Conservation (phyloP, 2,329 filamentous ascomycete genomes). For the Paracoccidioides lutzii region DNA sequence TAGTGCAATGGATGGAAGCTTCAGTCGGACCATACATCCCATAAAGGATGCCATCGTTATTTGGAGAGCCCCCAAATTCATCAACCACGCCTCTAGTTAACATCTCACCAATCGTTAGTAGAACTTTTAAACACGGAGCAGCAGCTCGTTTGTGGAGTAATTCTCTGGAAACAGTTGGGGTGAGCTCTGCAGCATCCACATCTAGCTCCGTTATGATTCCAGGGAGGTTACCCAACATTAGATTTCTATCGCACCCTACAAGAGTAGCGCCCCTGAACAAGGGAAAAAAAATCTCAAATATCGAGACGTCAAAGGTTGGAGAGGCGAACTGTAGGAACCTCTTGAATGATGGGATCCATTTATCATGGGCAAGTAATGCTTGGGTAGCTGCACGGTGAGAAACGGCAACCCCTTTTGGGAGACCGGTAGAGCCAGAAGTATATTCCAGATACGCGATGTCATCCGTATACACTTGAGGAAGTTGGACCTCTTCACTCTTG, state of each 20-base stretch:
- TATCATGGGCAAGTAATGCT: constrained; percentile 67
- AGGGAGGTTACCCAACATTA: constrained; percentile 64
- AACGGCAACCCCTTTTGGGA: constrained; percentile 74
- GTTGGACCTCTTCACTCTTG: neutral
- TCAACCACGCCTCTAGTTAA: constrained; percentile 61
- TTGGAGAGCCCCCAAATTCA: constrained; percentile 57
- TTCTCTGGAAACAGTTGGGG: constrained; percentile 72
- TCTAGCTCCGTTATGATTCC: constrained; percentile 49
- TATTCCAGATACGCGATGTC: constrained; percentile 78
- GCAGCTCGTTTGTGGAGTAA: constrained; percentile 54
- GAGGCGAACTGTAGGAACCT: constrained; percentile 86
- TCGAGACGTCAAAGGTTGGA: constrained; percentile 85
- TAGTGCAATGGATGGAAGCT: constrained; percentile 78
- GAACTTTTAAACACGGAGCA: constrained; percentile 54
- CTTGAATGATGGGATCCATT: constrained; percentile 59
- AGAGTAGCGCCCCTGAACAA: constrained; percentile 61
- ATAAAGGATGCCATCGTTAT: constrained; percentile 55
- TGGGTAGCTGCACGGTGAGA: constrained; percentile 72
- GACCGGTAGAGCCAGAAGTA: constrained; percentile 79
- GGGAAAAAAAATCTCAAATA: constrained; percentile 92
- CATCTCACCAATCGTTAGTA: constrained; percentile 91
- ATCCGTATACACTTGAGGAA: constrained; percentile 15
- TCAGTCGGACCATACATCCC: constrained; percentile 94
- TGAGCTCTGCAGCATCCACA: constrained; percentile 77
- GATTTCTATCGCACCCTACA: constrained; percentile 53